Conservation (phyloP, 306 rosid species). For the Herpetospermum pedunculosum region DNA sequence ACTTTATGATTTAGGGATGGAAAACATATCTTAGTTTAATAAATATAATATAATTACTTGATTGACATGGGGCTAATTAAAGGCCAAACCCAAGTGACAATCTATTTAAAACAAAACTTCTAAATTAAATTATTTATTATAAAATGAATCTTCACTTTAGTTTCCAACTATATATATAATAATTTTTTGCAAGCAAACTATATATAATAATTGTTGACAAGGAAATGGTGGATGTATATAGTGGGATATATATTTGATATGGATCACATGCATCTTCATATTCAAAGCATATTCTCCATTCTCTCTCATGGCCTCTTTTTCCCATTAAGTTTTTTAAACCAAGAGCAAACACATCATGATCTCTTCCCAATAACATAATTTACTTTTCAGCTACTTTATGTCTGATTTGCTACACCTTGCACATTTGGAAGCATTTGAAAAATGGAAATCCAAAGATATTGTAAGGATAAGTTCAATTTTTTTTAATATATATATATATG, state of each 20-base stretch:
- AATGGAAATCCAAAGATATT: neutral
- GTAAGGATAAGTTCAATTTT: neutral
- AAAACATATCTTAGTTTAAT: too few relatives aligned
- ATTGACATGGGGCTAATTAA: too few relatives aligned
- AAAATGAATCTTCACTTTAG: too few relatives aligned
- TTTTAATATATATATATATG: neutral
- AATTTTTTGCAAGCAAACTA: too few relatives aligned
- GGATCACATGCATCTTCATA: neutral
- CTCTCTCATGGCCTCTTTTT: neutral
- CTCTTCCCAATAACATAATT: neutral
- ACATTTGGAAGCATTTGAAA: neutral
- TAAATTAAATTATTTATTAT: too few relatives aligned
- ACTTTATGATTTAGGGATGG: neutral
- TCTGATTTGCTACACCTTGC: neutral
- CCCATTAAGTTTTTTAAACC: neutral
- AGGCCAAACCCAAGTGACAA: too few relatives aligned
- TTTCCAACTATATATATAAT: neutral
- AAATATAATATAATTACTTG: too few relatives aligned
- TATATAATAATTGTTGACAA: neutral
- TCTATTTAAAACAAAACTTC: too few relatives aligned
- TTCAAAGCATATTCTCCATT: neutral
- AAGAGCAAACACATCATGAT: neutral
- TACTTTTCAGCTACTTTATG: neutral
- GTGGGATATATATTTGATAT: neutral
- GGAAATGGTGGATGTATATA: too few relatives aligned